Conservation (phyloP, 108 stramenopile species). For the Halocafeteria seosinensis region DNA sequence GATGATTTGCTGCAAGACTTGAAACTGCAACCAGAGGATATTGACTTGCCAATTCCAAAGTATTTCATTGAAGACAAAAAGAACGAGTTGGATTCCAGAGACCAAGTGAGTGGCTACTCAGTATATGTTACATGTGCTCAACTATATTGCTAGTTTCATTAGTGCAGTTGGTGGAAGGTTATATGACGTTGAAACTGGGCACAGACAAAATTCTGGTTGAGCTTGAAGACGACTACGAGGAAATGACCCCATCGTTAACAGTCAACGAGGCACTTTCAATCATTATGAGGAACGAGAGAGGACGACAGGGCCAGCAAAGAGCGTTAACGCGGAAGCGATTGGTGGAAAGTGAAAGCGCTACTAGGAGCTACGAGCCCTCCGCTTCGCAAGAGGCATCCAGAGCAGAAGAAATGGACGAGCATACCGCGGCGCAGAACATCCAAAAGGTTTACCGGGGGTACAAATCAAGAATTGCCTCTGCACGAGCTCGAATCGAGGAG, state of each 20-base stretch:
- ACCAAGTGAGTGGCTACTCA: no score
- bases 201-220: constrained; percentile 27
- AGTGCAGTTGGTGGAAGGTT: constrained; percentile 31
- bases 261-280: constrained; percentile 33
- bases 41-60: constrained; percentile 50
- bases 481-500: constrained; percentile 13
- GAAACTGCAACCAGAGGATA: constrained; percentile 47
- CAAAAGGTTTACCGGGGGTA: constrained; percentile 10
- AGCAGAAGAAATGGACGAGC: constrained; percentile 13
- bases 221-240: constrained; percentile 15
- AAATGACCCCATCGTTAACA: constrained; percentile 3
- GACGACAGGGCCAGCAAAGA: constrained; percentile 38
- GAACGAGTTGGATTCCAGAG: neutral
- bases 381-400: neutral
- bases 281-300: constrained; percentile 43
- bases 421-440: constrained; percentile 9
- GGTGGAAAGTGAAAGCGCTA: constrained; percentile 17
- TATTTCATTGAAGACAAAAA: constrained; percentile 43
- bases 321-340: constrained; percentile 23
- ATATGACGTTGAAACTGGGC: constrained; percentile 37
- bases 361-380: neutral
- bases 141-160: no score
- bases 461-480: neutral
- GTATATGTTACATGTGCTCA: no score
- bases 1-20: constrained; percentile 47